Conservation (phyloP, 2,329 filamentous ascomycete genomes). For the Aspergillus amoenus region DNA sequence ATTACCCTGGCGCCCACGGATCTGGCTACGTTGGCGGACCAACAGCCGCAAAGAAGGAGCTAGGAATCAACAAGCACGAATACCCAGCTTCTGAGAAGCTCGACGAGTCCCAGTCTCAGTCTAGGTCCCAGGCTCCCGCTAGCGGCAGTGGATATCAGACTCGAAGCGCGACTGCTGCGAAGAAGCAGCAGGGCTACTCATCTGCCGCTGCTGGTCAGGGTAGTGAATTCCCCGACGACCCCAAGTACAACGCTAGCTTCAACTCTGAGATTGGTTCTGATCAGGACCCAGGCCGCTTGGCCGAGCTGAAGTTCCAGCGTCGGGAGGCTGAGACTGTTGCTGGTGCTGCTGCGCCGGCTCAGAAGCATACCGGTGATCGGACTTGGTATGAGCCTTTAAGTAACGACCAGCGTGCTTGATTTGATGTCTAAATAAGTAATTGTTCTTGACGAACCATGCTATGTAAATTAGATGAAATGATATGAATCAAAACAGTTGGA, state of each 20-base stretch:
- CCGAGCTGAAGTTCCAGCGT: conserved; percentile 39
- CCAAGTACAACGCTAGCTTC: conserved; percentile 51
- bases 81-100: conserved; percentile 22
- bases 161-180: conserved; percentile 26
- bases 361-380: conserved; percentile 24
- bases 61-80: conserved; percentile 25
- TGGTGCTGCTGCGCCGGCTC: conserved; percentile 24
- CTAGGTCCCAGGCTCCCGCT: conserved; percentile 10
- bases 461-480: conserved; percentile 7
- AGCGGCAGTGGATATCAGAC: conserved; percentile 28
- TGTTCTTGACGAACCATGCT: neutral
- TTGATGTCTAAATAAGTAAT: neutral
- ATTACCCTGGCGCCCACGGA: conserved; percentile 38
- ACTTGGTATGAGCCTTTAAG: conserved; percentile 26
- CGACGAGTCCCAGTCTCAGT: conserved; percentile 2
- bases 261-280: conserved; percentile 53
- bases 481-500: neutral
- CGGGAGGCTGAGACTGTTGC: conserved; percentile 29
- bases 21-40: conserved; percentile 37
- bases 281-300: conserved; percentile 56
- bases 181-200: conserved; percentile 3
- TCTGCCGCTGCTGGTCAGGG: conserved; percentile 30
- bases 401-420: conserved; percentile 29
- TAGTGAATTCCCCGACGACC: conserved; percentile 44
- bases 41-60: conserved; percentile 31